Base-by-base conservation (phyloP, 1,139 yeast genomes). In the Casaregolazyma suthepensis region DNA sequence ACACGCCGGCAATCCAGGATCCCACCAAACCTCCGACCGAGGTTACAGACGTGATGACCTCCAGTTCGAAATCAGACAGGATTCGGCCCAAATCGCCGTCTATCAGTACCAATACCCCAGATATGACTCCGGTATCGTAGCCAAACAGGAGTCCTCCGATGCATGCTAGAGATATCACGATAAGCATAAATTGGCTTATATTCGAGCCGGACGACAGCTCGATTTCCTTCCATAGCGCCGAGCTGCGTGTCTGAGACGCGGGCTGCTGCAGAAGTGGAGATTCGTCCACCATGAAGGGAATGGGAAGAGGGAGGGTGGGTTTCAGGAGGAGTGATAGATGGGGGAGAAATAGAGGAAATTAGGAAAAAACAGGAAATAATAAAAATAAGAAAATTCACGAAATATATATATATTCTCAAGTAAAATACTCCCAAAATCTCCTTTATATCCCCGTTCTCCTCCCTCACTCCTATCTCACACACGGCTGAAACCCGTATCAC, bases 21-120 rank as follows among this genome's bases (percentile, higher is more conserved):
- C 80, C 80, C 7, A 73, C 42, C 18, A 76, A 63, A 1, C 78
- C 77, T 0, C 77, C 77, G 6, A 73, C 55, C 17, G 76, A 67
- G 0, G 80, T 75, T 2, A 73, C 64, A 1, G 78, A 70, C 0
- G 80, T 75, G 20, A 76, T 67, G 1, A 73, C 46, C 55, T 75
- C 79, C 53, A 68, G 70, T 47, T 74, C 68, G 45, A 60, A 60
- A 23, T 68, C 62, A 0, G 68, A 60, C 17, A 59, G 52, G 9
- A 58, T 47, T n/a, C 61, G 60, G 1, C 69, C 64, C 38, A 72
- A 54, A 43, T 64, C 63, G 5, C 70, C 67, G 18, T 67, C 71
- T 13, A 76, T 49, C 52, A 72, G 62, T 17, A 74, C 61, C 45
- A 77, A 59, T 20, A 61, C 61, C 35, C 62, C 62, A 13, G 63